These are phyloP conservation scores for Diaporthe capsici DNA, from an alignment of 2,329 filamentous ascomycete genomes.

Conservation along the genomic window DNA sequence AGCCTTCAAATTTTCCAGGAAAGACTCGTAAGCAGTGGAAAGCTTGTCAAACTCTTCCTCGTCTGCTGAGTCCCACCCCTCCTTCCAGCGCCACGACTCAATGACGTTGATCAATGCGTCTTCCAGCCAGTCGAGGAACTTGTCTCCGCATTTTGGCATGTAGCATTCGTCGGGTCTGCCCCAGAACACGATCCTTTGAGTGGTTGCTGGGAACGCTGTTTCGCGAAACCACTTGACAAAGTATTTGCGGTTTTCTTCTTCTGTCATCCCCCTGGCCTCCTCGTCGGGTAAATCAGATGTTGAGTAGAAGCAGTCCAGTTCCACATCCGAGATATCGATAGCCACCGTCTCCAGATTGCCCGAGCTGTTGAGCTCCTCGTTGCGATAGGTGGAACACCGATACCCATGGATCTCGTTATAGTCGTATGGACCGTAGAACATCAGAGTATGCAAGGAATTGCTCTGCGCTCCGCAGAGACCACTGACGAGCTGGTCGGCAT, in stretches of 20 bases:
- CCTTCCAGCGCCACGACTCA: conserved; percentile 1
- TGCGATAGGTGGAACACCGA: conserved; percentile 4
- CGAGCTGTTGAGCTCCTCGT: background rate
- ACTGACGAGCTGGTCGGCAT: background rate
- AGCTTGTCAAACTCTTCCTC: conserved; percentile 10
- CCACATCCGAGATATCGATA: background rate
- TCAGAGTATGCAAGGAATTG: conserved; percentile 1
- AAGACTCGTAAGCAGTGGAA: background rate
- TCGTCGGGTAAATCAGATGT: background rate
- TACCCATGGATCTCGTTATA: background rate
- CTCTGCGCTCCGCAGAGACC: background rate
- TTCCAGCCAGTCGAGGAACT: conserved; percentile 3
- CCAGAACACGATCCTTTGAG: background rate
- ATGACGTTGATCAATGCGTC: background rate
- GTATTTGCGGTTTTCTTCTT: background rate
- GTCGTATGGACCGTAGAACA: background rate
- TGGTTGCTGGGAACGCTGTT: background rate
- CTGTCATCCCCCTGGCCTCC: background rate
- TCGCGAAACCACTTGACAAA: conserved; percentile 10
- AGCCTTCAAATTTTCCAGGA: background rate
- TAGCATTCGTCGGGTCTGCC: background rate
- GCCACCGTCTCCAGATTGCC: background rate
- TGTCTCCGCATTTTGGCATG: background rate
- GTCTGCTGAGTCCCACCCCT: background rate
- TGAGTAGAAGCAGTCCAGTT: background rate